phyloP scores from a whole-genome alignment of 202 grass and related monocot species.

The Carex arenaria region DNA sequence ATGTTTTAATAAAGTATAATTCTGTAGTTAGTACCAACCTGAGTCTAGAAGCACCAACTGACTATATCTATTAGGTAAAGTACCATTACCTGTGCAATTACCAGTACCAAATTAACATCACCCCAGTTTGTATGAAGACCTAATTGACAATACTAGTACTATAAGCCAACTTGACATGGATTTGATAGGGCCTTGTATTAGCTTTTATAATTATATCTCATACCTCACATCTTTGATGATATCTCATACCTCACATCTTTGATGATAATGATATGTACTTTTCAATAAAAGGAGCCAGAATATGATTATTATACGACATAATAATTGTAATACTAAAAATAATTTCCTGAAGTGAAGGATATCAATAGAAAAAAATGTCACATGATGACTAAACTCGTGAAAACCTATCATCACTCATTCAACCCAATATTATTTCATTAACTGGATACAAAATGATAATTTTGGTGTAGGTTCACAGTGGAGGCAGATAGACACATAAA shows the following conservation, averaged over 20 bases:
- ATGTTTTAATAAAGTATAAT: neutral
- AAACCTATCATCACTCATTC: neutral
- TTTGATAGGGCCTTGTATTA: neutral
- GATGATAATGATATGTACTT: neutral
- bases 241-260: neutral
- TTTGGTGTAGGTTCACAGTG: conserved; percentile 60
- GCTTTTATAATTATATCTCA: neutral
- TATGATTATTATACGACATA: neutral
- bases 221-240: neutral
- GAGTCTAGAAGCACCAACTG: neutral
- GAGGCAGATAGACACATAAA: conserved; percentile 76
- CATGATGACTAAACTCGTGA: neutral
- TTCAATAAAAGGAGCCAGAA: neutral
- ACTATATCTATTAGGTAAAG: neutral
- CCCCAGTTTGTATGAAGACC: neutral
- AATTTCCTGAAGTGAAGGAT: neutral
- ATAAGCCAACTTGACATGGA: neutral
- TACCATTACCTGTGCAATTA: neutral
- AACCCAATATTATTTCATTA: neutral
- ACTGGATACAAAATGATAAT: neutral
- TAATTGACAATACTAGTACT: neutral
- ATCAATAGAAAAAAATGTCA: neutral
- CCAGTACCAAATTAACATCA: neutral
- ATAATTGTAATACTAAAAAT: neutral
- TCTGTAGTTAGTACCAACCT: neutral